These are phyloP conservation scores for cucumber (Cucumis sativus) DNA, from an alignment of 306 rosid genomes.

Conservation along the genomic window Cucumber_9930_V3 NC_026657.2:30790501-30791000, in stretches of 20 bases:
- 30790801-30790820: not conserved
- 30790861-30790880: not conserved
- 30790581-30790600: not conserved
- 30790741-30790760: not conserved
- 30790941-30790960: not conserved
- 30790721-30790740: not conserved
- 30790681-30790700: not conserved
- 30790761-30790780: not conserved
- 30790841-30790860: not conserved
- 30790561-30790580: not conserved
- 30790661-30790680: not conserved
- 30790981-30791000: no score
- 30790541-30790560: not conserved
- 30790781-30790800: not conserved
- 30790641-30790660: not conserved
- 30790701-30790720: not conserved
- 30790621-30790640: not conserved
- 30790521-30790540: conserved; percentile 14
- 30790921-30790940: not conserved
- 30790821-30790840: not conserved
- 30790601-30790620: not conserved
- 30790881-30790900: not conserved
- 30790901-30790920: not conserved
- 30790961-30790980: not conserved
- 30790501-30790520: not conserved